Conservation (phyloP, 306 rosid genomes). For the Sesbania bispinosa region DNA sequence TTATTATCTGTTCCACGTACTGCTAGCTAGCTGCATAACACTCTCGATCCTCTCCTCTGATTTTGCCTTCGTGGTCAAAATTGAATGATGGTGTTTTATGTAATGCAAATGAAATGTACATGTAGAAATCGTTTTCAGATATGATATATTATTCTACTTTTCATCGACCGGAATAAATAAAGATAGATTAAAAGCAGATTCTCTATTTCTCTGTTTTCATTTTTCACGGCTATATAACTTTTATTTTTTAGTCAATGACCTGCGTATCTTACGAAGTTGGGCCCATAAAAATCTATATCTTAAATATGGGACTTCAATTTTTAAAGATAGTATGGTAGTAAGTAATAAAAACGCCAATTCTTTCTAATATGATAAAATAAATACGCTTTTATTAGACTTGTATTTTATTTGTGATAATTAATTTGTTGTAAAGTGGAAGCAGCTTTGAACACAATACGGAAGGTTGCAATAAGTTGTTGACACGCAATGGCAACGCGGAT, state of each 20-base stretch:
- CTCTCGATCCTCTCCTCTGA: background rate
- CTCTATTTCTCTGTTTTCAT: background rate
- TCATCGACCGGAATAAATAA: conserved; percentile 24
- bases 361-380: background rate
- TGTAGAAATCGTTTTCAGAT: background rate
- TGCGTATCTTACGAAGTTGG: background rate
- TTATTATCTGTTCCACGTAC: background rate
- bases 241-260: background rate
- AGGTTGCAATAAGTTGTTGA: background rate
- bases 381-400: background rate
- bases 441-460: too few relatives aligned
- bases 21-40: too few relatives aligned
- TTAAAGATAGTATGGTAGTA: background rate
- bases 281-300: background rate
- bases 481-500: background rate
- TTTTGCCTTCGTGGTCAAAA: background rate
- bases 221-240: conserved; percentile 18
- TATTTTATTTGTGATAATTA: too few relatives aligned
- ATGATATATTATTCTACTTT: conserved; percentile 13
- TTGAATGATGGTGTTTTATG: background rate
- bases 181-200: conserved; percentile 25
- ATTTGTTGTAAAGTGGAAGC: background rate
- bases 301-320: background rate
- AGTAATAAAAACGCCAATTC: background rate
- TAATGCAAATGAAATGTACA: background rate